Base-by-base conservation (phyloP, 2,329 filamentous ascomycete species). In the Beauveria australis region DNA sequence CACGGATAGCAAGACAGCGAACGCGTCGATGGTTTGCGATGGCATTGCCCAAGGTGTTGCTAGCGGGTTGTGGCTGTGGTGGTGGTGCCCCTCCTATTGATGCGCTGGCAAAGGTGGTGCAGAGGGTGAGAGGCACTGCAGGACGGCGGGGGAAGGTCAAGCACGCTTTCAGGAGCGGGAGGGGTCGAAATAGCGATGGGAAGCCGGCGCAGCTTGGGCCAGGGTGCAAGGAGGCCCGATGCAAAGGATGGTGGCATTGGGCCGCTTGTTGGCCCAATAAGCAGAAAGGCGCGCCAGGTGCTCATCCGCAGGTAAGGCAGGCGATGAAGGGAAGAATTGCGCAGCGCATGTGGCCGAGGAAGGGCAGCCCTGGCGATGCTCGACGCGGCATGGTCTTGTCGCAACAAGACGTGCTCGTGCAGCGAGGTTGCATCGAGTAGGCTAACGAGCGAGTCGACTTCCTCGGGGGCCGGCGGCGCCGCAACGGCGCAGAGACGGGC, bases 81-180 rank as follows among this genome's bases (percentile, higher is more conserved):
- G 43, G 40, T 46, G 28, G 54, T 57, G 44, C 58, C 58, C 48
- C 58, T 51, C 57, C 58, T 43, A 53, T 61, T 19, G 52, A 61
- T 61, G 59, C 59, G 59, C 59, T 61, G 59, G 59, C 59, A 61
- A 41, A 53, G 46, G 24, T 40, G 44, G 51, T 54, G 59, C 59
- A 55, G 28, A 49, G 24, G 24, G 43, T 43, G 52, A 54, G 30
- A 43, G 52, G 44, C 9, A 55, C 37, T 55, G 59, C 59, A 61
- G 18, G 51, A 40, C 58, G 26, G 58, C 33, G 43, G 40, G 49
- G 57, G 46, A 40, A 22, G 48, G 12, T 46, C 28, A 40, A 53
- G 14, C 58, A 60, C 28, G 19, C 30, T 53, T 48, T 47, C 6
- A 30, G 19, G 41, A 53, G 48, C n/a, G 26, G 16, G 30, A 60